A percentile compares a stretch with the other conserved stretches of the same genome.
Conservation (phyloP, 768 basidiomycete genomes). For the Thelephora aurantiotincta region DNA sequence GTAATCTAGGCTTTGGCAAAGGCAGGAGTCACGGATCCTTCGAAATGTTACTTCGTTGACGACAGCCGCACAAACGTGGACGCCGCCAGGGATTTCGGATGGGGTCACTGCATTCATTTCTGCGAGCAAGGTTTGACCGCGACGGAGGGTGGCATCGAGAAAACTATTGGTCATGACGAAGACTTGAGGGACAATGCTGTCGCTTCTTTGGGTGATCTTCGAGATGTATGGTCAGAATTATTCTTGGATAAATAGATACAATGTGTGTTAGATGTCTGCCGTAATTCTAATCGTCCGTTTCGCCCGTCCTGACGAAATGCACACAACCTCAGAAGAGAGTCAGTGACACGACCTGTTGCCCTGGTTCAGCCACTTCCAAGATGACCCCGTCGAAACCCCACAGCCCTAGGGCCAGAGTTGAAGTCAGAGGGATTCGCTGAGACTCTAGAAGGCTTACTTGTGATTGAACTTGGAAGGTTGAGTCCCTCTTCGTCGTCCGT, state of each 20-base stretch:
- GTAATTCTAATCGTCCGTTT: not conserved
- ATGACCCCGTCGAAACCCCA: conserved; percentile 75
- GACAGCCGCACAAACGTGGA: conserved; percentile 60
- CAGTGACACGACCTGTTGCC: conserved; percentile 55
- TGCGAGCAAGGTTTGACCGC: conserved; percentile 51
- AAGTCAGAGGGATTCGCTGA: not conserved
- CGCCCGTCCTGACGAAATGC: too few relatives aligned
- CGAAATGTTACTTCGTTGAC: conserved; percentile 68
- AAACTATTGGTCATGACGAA: conserved; percentile 24
- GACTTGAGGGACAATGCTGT: conserved; percentile 31
- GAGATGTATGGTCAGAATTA: conserved; percentile 62
- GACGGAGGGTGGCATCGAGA: conserved; percentile 47
- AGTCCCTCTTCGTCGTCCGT: conserved; percentile 64
- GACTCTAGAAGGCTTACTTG: conserved; percentile 32
- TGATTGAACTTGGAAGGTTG: conserved; percentile 51
- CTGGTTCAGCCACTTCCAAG: conserved; percentile 64
- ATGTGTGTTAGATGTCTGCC: not conserved
- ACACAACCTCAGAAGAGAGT: conserved; percentile 34
- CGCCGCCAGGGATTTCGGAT: conserved; percentile 49
- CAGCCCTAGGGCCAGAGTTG: conserved; percentile 25
- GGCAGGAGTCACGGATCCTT: conserved; percentile 47
- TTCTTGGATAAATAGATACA: conserved; percentile 25
- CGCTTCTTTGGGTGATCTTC: conserved; percentile 46
- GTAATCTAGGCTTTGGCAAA: conserved; percentile 43
- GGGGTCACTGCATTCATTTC: conserved; percentile 67